Evolutionary conservation across 1,139 yeast species (phyloP).

Genomic region (Geotrichum fermentans): DNA sequence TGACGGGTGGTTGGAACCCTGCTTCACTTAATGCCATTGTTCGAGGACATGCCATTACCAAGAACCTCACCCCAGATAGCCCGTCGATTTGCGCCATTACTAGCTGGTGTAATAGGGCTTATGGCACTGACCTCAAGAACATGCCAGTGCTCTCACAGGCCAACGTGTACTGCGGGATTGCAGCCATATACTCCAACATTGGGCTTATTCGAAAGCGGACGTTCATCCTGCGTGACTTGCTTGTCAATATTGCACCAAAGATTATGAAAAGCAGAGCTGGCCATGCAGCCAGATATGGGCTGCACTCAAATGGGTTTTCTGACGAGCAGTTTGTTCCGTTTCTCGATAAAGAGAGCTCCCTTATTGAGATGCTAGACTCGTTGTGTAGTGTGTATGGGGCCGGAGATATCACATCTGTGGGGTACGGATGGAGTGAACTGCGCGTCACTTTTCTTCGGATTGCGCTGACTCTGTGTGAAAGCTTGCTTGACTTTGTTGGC

Average conservation of each 20-base stretch:
- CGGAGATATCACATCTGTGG: constrained; percentile 30
- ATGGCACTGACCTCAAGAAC: constrained; percentile 51
- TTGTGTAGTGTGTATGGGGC: constrained; percentile 34
- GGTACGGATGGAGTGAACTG: constrained; percentile 52
- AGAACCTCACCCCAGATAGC: constrained; percentile 28
- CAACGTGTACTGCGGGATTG: constrained; percentile 59
- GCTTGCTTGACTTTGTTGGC: constrained; percentile 46
- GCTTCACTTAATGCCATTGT: constrained; percentile 44
- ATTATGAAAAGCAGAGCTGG: constrained; percentile 29
- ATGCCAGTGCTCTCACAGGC: constrained; percentile 33
- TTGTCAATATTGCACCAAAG: constrained; percentile 50
- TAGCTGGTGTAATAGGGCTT: constrained; percentile 39
- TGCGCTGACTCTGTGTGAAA: constrained; percentile 52
- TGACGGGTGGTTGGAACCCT: constrained; percentile 48
- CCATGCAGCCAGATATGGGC: constrained; percentile 26
- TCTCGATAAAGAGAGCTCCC: constrained; percentile 23
- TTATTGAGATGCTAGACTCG: constrained; percentile 32
- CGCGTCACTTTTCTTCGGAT: constrained; percentile 55
- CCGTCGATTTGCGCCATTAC: constrained; percentile 31
- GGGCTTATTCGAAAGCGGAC: constrained; percentile 64
- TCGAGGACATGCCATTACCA: constrained; percentile 31
- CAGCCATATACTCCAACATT: constrained; percentile 58
- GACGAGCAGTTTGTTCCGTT: constrained; percentile 16
- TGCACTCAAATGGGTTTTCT: constrained; percentile 23
- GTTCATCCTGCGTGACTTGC: constrained; percentile 58